Conservation (phyloP, 352 stramenopile species). For the Phytopythium cucurbitacearum region DNA sequence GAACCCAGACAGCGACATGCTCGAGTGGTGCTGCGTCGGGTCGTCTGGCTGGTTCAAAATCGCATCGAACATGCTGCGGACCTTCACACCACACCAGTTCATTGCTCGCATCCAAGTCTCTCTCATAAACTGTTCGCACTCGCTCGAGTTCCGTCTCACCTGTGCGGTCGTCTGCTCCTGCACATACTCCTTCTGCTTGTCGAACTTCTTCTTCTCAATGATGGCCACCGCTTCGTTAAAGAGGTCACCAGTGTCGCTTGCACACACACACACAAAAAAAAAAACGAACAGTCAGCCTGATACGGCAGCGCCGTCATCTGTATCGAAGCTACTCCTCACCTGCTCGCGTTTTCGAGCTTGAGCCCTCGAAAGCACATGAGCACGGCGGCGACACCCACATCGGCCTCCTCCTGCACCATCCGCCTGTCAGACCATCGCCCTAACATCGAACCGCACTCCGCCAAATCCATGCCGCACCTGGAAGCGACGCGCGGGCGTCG, state of each 20-base stretch:
- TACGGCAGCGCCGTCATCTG: background rate
- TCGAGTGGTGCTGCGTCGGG: constrained; percentile 22
- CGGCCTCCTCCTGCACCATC: constrained; percentile 61
- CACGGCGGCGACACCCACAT: constrained; percentile 74
- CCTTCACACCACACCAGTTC: constrained; percentile 12
- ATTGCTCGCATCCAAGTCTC: background rate
- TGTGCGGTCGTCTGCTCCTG: constrained; percentile 58
- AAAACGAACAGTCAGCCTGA: background rate
- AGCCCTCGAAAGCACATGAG: constrained; percentile 75
- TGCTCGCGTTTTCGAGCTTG: constrained; percentile 43
- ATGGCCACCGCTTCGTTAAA: constrained; percentile 71
- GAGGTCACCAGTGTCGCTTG: constrained; percentile 61
- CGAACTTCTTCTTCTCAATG: constrained; percentile 75
- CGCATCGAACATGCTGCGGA: constrained; percentile 52
- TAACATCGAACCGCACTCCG: background rate
- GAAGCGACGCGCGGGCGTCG: constrained; percentile 75
- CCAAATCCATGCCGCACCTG: constrained; percentile 31
- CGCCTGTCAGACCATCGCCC: constrained; percentile 2
- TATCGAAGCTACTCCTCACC: constrained; percentile 15
- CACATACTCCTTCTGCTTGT: constrained; percentile 75
- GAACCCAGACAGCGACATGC: constrained; percentile 69
- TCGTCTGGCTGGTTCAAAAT: constrained; percentile 46
- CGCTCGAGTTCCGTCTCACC: constrained; percentile 13
- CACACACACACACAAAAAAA: background rate
- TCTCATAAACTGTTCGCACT: background rate